phyloP scores from a whole-genome alignment of 257 asterid species.

The Linderniella brevidens region DNA sequence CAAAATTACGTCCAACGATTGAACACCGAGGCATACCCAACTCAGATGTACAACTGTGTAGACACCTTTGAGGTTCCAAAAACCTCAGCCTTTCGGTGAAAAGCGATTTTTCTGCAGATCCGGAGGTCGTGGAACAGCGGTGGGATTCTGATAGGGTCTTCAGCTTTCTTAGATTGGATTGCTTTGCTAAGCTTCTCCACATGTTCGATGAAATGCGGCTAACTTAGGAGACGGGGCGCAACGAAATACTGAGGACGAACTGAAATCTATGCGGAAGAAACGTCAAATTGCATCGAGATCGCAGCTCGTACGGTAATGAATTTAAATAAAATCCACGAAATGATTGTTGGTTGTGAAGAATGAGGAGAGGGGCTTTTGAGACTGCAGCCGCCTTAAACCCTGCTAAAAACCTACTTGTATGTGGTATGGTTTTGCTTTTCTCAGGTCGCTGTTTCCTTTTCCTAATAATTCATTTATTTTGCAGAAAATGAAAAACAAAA shows the following conservation, averaged over 20 bases:
- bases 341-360: not conserved
- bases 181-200: slow-evolving; percentile 71
- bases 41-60: slow-evolving; percentile 9
- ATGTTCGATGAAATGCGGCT: slow-evolving; percentile 24
- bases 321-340: not conserved
- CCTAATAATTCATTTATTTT: too few species aligned
- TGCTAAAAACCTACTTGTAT: slow-evolving; percentile 31
- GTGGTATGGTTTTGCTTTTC: too few species aligned
- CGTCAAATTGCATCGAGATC: too few species aligned
- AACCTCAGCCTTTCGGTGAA: slow-evolving; percentile 5
- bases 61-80: slow-evolving; percentile 7
- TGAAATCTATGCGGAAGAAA: too few species aligned
- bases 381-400: slow-evolving; percentile 53
- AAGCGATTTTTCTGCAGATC: slow-evolving; percentile 12
- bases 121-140: slow-evolving; percentile 10
- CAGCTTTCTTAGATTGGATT: slow-evolving; percentile 27
- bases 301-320: not conserved
- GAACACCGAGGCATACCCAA: slow-evolving; percentile 16
- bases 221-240: not conserved
- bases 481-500: too few species aligned
- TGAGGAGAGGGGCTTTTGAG: slow-evolving; percentile 3
- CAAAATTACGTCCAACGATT: slow-evolving; percentile 12
- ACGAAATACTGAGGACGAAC: not conserved
- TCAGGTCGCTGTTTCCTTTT: too few species aligned
- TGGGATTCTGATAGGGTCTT: slow-evolving; percentile 21